These are phyloP conservation scores for Pinguiococcus pyrenoidosus DNA, from an alignment of 108 stramenopile genomes.

Conservation along the genomic window DNA sequence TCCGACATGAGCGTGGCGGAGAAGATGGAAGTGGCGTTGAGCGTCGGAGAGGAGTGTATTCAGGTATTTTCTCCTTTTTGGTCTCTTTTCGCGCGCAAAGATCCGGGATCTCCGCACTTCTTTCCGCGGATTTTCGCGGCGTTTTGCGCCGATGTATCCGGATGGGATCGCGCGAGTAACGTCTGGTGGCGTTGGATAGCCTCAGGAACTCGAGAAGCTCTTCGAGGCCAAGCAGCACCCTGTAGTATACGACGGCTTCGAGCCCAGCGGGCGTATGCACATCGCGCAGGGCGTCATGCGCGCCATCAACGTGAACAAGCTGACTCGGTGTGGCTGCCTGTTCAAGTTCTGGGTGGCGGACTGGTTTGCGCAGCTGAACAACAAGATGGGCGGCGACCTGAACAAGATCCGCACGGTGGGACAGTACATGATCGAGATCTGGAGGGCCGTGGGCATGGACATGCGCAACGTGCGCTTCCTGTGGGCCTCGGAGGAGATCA, in stretches of 20 bases:
- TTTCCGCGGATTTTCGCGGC: not conserved
- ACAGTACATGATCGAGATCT: conserved; percentile 94
- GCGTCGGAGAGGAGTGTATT: conserved; percentile 46
- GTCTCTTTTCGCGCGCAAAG: not conserved
- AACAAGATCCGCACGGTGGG: conserved; percentile 83
- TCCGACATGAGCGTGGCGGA: conserved; percentile 32
- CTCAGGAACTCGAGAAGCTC: conserved; percentile 34
- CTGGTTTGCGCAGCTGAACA: conserved; percentile 99
- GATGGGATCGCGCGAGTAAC: too few species aligned
- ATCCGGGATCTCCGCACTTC: not conserved
- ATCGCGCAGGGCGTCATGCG: conserved; percentile 82
- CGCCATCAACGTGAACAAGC: conserved; percentile 93
- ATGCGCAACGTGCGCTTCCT: conserved; percentile 87
- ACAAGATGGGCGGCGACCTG: conserved; percentile 97
- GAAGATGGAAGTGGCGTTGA: conserved; percentile 27
- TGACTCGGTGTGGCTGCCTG: conserved; percentile 33
- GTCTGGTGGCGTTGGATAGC: too few species aligned
- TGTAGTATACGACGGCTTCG: conserved; percentile 89
- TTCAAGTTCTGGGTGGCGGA: conserved; percentile 99
- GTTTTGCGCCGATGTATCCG: too few species aligned
- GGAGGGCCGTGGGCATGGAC: conserved; percentile 99
- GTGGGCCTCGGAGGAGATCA: conserved; percentile 97
- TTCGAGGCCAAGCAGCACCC: conserved; percentile 32
- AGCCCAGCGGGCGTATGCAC: conserved; percentile 98
- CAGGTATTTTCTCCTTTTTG: conserved; percentile 9